phyloP scores from a whole-genome alignment of 768 basidiomycete species.

The Auricularia sp. region DNA sequence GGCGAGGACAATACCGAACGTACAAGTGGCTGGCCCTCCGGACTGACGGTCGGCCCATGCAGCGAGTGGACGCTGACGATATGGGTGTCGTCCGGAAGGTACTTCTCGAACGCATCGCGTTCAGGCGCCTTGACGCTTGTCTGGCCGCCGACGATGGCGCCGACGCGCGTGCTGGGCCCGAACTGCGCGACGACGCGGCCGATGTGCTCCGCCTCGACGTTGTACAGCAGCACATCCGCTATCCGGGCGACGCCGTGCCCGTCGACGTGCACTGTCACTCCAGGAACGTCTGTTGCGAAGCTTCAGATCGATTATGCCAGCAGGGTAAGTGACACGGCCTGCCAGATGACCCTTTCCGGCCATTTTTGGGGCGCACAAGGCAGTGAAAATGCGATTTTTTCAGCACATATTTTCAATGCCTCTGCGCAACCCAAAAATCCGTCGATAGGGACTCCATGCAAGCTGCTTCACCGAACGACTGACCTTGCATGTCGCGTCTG shows the following conservation, averaged over 20 bases:
- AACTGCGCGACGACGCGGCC: slow-evolving; percentile 73
- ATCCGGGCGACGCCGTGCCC: slow-evolving; percentile 83
- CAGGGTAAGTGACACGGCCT: background rate
- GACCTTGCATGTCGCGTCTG: slow-evolving; percentile 50
- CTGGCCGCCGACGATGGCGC: slow-evolving; percentile 89
- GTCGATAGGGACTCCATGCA: no score
- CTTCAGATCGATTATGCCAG: background rate
- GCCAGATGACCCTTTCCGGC: no score
- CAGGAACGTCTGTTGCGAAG: slow-evolving; percentile 36
- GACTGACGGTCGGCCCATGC: slow-evolving; percentile 84
- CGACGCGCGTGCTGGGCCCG: slow-evolving; percentile 70
- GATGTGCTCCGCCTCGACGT: slow-evolving; percentile 87
- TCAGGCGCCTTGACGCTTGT: slow-evolving; percentile 97
- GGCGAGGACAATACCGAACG: slow-evolving; percentile 13
- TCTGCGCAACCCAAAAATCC: no score
- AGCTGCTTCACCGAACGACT: slow-evolving; percentile 2
- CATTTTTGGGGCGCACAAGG: background rate
- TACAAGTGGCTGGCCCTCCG: slow-evolving; percentile 84
- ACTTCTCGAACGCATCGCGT: slow-evolving; percentile 74
- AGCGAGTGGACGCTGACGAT: slow-evolving; percentile 92
- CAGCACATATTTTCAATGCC: no score
- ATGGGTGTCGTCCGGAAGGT: slow-evolving; percentile 75
- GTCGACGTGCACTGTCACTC: slow-evolving; percentile 57
- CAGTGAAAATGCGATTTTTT: background rate
- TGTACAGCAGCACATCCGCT: slow-evolving; percentile 90